A percentile compares a stretch with the other conserved stretches of the same genome.
These are phyloP conservation scores for Metschnikowia shivogae DNA, from an alignment of 805 yeast species.

Conservation along the genomic window DNA sequence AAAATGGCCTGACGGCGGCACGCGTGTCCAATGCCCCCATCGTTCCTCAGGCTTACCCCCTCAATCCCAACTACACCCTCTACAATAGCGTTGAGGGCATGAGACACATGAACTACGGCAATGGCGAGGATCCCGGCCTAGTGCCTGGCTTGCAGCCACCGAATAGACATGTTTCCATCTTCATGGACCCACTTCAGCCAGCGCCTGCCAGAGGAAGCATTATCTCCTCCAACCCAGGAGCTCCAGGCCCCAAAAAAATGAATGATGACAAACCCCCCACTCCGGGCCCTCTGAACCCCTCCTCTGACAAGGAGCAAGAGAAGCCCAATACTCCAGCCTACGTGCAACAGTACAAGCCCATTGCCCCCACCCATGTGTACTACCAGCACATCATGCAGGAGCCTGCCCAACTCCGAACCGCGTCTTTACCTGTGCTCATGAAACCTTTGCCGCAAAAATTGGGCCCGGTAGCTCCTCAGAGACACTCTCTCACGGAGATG, in stretches of 20 bases:
- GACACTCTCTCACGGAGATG: slow-evolving; percentile 11
- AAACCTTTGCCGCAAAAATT: slow-evolving; percentile 12
- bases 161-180: slow-evolving; percentile 39
- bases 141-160: slow-evolving; percentile 8
- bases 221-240: not conserved
- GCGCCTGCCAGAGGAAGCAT: slow-evolving; percentile 14
- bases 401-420: slow-evolving; percentile 13
- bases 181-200: slow-evolving; percentile 37
- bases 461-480: slow-evolving; percentile 9
- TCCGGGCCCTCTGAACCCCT: not conserved
- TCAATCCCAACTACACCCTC: slow-evolving; percentile 34
- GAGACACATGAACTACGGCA: not conserved
- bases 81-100: slow-evolving; percentile 20
- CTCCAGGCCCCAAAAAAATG: slow-evolving; percentile 1
- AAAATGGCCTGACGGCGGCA: slow-evolving; percentile 7
- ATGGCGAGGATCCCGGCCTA: not conserved
- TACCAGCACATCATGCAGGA: slow-evolving; percentile 15
- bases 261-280: slow-evolving; percentile 2
- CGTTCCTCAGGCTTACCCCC: slow-evolving; percentile 34
- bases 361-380: slow-evolving; percentile 12
- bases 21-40: slow-evolving; percentile 18
- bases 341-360: slow-evolving; percentile 18
- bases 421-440: slow-evolving; percentile 15
- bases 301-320: slow-evolving; percentile 3
- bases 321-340: slow-evolving; percentile 4